Percentiles rank a stretch among this genome's conserved stretches.
Conservation (phyloP, 345 rosid genomes). For the Sisymbrium irio region DNA sequence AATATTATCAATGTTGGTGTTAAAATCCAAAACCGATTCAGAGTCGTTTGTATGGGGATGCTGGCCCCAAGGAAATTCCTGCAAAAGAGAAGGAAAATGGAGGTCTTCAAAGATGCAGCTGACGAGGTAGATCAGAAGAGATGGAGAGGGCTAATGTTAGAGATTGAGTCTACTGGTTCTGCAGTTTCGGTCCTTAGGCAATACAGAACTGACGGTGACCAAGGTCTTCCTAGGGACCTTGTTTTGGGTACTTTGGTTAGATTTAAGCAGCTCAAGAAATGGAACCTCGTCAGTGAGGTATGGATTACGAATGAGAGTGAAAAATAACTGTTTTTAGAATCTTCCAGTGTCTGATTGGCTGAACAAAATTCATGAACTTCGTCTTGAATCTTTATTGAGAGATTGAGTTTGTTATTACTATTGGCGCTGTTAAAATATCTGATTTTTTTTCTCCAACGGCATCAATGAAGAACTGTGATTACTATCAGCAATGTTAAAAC, state of each 20-base stretch:
- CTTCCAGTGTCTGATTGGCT: not conserved
- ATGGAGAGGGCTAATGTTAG: constrained; percentile 78
- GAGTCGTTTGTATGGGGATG: constrained; percentile 75
- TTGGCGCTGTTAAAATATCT: not conserved
- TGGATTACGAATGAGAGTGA: not conserved
- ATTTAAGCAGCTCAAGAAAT: constrained; percentile 86
- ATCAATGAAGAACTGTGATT: not conserved
- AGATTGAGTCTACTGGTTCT: constrained; percentile 68
- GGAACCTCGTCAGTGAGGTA: constrained; percentile 91
- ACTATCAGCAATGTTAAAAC: not conserved
- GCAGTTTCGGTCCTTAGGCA: constrained; percentile 64
- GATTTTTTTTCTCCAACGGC: too few species aligned
- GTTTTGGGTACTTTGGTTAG: constrained; percentile 88
- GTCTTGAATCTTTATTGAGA: constrained; percentile 1
- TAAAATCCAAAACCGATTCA: constrained; percentile 40
- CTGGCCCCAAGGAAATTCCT: constrained; percentile 71
- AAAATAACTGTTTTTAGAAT: not conserved
- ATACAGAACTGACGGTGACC: constrained; percentile 37
- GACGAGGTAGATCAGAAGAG: constrained; percentile 75
- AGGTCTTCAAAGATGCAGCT: constrained; percentile 66
- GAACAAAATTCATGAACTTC: not conserved
- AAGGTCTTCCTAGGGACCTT: constrained; percentile 60
- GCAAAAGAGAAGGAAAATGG: constrained; percentile 71
- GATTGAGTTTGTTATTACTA: not conserved
- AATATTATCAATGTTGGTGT: constrained; percentile 29